Percentiles rank a stretch among this genome's conserved stretches.
These are phyloP conservation scores for Ophiostoma fasciatum DNA, from an alignment of 2,329 filamentous ascomycete species.

Conservation along the genomic window DNA sequence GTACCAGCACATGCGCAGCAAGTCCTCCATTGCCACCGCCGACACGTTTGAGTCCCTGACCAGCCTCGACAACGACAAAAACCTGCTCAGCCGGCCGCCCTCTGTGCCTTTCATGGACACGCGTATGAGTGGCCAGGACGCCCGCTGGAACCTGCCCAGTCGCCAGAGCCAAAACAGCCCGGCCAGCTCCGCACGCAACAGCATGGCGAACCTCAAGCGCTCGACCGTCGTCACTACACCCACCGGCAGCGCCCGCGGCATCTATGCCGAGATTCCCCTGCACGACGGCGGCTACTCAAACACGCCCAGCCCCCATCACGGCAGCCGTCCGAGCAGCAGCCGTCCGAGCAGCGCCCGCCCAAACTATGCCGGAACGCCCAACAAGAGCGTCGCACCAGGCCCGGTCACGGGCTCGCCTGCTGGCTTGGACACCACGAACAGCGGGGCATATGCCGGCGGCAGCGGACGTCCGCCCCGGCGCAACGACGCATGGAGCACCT, in stretches of 20 bases:
- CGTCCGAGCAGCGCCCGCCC: too few species aligned
- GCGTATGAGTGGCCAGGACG: conserved; percentile 45
- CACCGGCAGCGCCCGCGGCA: conserved; percentile 21
- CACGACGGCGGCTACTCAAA: conserved; percentile 21
- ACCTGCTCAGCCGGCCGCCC: conserved; percentile 28
- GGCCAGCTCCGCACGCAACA: conserved; percentile 28
- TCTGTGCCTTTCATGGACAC: conserved; percentile 72
- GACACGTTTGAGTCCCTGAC: conserved; percentile 18
- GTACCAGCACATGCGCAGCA: conserved; percentile 55
- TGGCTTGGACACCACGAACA: not conserved
- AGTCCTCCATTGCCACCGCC: conserved; percentile 36
- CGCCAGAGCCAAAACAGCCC: conserved; percentile 38
- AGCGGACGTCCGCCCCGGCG: conserved; percentile 29
- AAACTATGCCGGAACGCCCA: not conserved
- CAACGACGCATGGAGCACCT: conserved; percentile 39
- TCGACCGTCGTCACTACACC: conserved; percentile 22
- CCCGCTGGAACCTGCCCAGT: conserved; percentile 38
- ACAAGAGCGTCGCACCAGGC: not conserved
- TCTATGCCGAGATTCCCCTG: conserved; percentile 35
- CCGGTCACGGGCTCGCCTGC: conserved; percentile 3
- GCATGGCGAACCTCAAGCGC: conserved; percentile 22
- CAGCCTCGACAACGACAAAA: conserved; percentile 40
- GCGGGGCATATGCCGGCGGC: too few species aligned
- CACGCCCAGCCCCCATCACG: conserved; percentile 8
- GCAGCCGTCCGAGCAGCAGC: conserved; percentile 6